phyloP scores from a whole-genome alignment of 2,329 filamentous ascomycete species.

The Pseudogymnoascus verrucosus region DNA sequence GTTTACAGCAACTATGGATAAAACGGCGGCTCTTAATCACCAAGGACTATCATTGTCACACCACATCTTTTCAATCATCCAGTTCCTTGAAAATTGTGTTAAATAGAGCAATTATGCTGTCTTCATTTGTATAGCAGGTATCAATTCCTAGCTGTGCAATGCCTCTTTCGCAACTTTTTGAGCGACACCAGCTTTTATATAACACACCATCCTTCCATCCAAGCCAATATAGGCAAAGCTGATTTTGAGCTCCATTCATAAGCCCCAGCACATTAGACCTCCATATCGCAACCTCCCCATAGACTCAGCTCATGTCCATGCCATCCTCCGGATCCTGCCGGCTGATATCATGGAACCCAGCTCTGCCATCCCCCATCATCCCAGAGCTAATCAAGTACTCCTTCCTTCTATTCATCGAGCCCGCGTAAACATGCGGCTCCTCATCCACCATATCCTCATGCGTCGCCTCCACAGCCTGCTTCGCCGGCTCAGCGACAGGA shows the following conservation, averaged over 20 bases:
- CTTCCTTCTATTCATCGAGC: background rate
- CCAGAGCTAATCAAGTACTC: background rate
- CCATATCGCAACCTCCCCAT: background rate
- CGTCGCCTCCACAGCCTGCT: constrained; percentile 12
- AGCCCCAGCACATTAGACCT: background rate
- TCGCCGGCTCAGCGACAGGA: constrained; percentile 38
- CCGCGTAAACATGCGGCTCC: constrained; percentile 1
- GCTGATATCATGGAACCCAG: background rate
- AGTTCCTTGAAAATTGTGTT: background rate
- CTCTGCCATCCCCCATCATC: background rate
- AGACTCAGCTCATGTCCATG: constrained; percentile 8
- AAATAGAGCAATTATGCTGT: background rate
- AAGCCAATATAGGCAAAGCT: background rate
- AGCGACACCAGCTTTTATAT: background rate
- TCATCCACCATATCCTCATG: constrained; percentile 3
- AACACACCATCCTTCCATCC: background rate
- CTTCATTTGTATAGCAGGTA: background rate
- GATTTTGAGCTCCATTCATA: background rate
- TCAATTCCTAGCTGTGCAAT: background rate
- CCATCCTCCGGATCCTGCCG: constrained; percentile 8
- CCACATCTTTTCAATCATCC: background rate
- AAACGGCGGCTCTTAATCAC: background rate
- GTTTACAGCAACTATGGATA: background rate
- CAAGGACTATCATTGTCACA: background rate
- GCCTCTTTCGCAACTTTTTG: background rate